Conservation (phyloP, 2,329 filamentous ascomycete species). For the Phialophora macrospora region DNA sequence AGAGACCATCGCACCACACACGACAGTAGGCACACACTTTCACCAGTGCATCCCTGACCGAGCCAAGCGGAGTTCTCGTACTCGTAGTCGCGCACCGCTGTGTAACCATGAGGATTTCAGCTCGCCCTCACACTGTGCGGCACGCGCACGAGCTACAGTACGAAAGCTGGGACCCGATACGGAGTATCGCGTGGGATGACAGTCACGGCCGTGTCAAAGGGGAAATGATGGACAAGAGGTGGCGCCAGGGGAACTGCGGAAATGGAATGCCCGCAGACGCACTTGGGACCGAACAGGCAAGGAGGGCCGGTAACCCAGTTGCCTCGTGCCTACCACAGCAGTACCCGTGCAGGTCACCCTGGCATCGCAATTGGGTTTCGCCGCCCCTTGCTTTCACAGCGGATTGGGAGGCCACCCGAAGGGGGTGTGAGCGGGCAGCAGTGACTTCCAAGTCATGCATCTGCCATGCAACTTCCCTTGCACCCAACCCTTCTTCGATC, state of each 20-base stretch:
- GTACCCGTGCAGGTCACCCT: neutral
- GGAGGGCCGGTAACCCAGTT: conserved; percentile 40
- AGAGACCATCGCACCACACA: too few species aligned
- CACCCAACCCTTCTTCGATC: neutral
- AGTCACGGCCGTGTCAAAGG: neutral
- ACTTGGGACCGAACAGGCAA: conserved; percentile 30
- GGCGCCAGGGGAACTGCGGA: conserved; percentile 13
- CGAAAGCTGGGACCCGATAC: neutral
- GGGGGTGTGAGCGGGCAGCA: neutral
- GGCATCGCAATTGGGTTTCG: neutral
- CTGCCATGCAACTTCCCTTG: neutral
- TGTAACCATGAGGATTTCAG: too few species aligned
- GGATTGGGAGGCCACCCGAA: too few species aligned
- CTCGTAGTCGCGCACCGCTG: too few species aligned
- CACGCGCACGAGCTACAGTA: neutral
- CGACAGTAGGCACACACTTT: too few species aligned
- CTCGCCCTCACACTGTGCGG: neutral
- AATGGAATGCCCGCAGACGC: conserved; percentile 1
- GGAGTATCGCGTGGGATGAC: neutral
- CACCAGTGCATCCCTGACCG: too few species aligned
- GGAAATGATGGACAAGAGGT: neutral
- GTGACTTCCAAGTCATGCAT: neutral
- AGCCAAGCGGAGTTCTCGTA: too few species aligned
- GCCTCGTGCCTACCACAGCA: too few species aligned
- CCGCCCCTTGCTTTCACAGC: neutral